Evolutionary conservation across 2,329 filamentous ascomycete species (phyloP), one percentile per base, ranked within the genome.

Genomic region (Pseudogymnoascus sp.): DNA sequence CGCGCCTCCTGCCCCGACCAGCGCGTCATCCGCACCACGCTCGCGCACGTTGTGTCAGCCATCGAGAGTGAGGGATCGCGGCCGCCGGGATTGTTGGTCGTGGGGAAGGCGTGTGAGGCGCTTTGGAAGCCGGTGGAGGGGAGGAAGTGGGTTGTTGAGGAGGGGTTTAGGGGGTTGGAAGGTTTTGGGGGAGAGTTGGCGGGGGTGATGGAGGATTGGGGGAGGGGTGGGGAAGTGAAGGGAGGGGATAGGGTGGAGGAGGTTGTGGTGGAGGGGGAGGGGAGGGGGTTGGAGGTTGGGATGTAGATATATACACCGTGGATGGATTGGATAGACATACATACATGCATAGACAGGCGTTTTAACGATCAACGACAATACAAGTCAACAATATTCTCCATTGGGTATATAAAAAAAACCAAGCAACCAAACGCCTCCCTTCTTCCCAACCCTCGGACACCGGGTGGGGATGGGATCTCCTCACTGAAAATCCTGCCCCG

Each of bases 1-100:
- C 82, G 94, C 35, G 94, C 94, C 5, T 96, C 90, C 64, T 99
- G 94, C 71, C 89, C 91, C 0, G 94, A 99, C 71, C 94, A 99
- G 76, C 81, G 93, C 57, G 90, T 99, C 14, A 92, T 99, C 28
- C 81, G 94, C 61, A 94, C 91, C 1, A 96, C 91, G 1, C 75
- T 99, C 22, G 81, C 86, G 67, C 81, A 88, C 68, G 90, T 97
- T 1, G 88, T 82, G 22, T 81, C 85, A 59, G 94, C 94, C 0
- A 86, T 99, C 50, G 91, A 97, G 72, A 85, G 89, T 58, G 91
- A 95, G 70, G 94, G 94, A 0, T 94, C 89, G 66, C 79, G 93
- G 35, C 94, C 94, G 12, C 94, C 94, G 0, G 94, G 94, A 0
- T 73, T 99, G 63, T 75, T 99, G 30, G 90, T 97, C 0, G 86